Evolutionary conservation across 2,329 filamentous ascomycete species (phyloP), one percentile per base, ranked within the genome.

Genomic region (Drechslera avenae): DNA sequence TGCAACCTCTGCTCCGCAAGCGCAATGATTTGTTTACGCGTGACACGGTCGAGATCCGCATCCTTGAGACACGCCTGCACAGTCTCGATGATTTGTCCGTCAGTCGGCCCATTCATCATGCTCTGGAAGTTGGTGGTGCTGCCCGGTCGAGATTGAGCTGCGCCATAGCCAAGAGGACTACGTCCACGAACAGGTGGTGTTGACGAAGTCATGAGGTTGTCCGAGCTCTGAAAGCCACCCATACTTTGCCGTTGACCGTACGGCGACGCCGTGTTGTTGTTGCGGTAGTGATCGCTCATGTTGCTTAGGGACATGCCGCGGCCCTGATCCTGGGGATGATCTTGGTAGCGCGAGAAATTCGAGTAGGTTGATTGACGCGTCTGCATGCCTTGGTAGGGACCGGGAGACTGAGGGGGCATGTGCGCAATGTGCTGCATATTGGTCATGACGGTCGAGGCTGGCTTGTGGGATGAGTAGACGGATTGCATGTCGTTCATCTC

Each of bases 401-500:
- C 88, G 1, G 91, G 90, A 0, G 89, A 92, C 42, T 72, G 69
- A 9, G 92, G 91, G 9, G 92, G 89, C 83, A 94, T 90, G 75
- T 89, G 93, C 2, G 87, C 80, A 57, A 75, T 74, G 56, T 84
- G 85, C 16, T 84, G 88, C 76, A 96, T 90, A 46, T 91, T 91
- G 12, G 90, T 91, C 52, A 96, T 81, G 58, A 97, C 87, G 2
- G 92, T 97, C 6, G 91, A 88, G 4, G 91, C 82, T 73, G 92
- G 79, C 82, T 93, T 87, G 53, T 92, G 90, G 1, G 91, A 96
- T 4, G 92, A 97, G 79, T 97, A 97, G 52, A 95, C 87, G 0
- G 91, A 96, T 73, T 91, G 92, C 82, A 97, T 96, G 73, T 99
- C 94, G 71, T 99, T 95, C 88, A 97, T 92, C 76, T 99, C 94